phyloP scores from a whole-genome alignment of 176 grass and related monocot species.

The Cocos nucifera region DNA sequence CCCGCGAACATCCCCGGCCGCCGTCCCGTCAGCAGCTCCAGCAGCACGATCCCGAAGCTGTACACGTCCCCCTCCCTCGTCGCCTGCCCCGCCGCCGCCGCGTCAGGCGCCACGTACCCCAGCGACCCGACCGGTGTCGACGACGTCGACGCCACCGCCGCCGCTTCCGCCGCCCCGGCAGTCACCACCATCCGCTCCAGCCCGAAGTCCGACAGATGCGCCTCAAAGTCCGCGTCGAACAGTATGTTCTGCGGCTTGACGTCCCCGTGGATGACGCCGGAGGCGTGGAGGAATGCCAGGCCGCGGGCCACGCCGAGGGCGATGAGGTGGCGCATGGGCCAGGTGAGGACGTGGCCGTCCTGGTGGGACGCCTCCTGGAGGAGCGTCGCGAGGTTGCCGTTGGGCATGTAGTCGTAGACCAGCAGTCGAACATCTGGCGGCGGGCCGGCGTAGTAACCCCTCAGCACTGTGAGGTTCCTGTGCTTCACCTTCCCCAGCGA shows the following conservation, averaged over 20 bases:
- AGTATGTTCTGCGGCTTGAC: constrained; percentile 91
- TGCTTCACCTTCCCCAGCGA: constrained; percentile 94
- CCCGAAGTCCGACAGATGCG: constrained; percentile 88
- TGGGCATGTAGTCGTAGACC: constrained; percentile 99
- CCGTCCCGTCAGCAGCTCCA: constrained; percentile 82
- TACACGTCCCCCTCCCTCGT: constrained; percentile 90
- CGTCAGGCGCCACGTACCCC: constrained; percentile 85
- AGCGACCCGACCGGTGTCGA: constrained; percentile 65
- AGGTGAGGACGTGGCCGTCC: constrained; percentile 92
- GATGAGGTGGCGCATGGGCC: constrained; percentile 98
- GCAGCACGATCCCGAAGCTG: constrained; percentile 89
- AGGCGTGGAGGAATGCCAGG: constrained; percentile 75
- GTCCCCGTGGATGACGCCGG: constrained; percentile 83
- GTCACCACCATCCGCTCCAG: constrained; percentile 93
- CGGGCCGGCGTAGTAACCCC: constrained; percentile 91
- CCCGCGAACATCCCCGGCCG: constrained; percentile 92
- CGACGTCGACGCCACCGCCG: constrained; percentile 45
- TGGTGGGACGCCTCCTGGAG: constrained; percentile 97
- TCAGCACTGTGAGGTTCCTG: constrained; percentile 84
- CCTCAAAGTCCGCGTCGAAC: constrained; percentile 94
- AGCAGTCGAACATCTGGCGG: constrained; percentile 86
- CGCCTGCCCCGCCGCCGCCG: constrained; percentile 59
- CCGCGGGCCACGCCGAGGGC: constrained; percentile 82
- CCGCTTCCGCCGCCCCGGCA: constrained; percentile 52
- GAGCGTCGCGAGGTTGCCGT: constrained; percentile 88